phyloP scores from a whole-genome alignment of 2,329 filamentous ascomycete species.

The Thermochaetoides dissita region DNA sequence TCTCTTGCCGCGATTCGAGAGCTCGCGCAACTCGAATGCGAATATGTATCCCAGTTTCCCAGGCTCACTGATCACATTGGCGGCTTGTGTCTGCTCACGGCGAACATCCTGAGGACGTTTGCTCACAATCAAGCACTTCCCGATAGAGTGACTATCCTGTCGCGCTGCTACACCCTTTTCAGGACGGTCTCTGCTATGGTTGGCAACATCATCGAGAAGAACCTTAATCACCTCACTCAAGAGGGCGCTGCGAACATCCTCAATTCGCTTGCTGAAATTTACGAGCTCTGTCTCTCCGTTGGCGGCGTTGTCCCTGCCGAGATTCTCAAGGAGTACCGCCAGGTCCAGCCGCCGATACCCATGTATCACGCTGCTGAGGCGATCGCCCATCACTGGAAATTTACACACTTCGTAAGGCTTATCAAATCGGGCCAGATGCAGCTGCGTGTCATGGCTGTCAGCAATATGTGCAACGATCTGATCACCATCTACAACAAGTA shows the following conservation, averaged over 20 bases:
- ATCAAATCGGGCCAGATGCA: constrained; percentile 84
- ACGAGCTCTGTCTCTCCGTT: constrained; percentile 27
- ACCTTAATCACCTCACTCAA: constrained; percentile 34
- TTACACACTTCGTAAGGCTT: constrained; percentile 54
- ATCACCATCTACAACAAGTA: constrained; percentile 50
- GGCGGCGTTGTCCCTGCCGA: constrained; percentile 23
- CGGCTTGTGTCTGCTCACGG: constrained; percentile 23
- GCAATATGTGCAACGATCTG: constrained; percentile 58
- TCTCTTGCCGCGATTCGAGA: constrained; percentile 29
- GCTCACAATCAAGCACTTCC: constrained; percentile 2
- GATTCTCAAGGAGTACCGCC: constrained; percentile 20
- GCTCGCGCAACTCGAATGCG: constrained; percentile 28
- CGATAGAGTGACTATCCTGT: constrained; percentile 7
- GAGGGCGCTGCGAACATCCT: constrained; percentile 30
- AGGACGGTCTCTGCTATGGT: constrained; percentile 28
- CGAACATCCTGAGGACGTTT: constrained; percentile 21
- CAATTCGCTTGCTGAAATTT: constrained; percentile 28
- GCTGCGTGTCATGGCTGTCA: constrained; percentile 64
- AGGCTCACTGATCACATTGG: constrained; percentile 29
- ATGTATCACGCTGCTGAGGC: constrained; percentile 30
- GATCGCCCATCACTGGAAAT: constrained; percentile 52
- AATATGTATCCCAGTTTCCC: constrained; percentile 30
- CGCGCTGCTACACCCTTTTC: constrained; percentile 27
- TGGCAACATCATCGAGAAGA: constrained; percentile 37
- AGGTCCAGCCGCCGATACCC: constrained; percentile 25